phyloP scores from a whole-genome alignment of 2,329 filamentous ascomycete genomes.

The Cladosporium cucumerinum region DNA sequence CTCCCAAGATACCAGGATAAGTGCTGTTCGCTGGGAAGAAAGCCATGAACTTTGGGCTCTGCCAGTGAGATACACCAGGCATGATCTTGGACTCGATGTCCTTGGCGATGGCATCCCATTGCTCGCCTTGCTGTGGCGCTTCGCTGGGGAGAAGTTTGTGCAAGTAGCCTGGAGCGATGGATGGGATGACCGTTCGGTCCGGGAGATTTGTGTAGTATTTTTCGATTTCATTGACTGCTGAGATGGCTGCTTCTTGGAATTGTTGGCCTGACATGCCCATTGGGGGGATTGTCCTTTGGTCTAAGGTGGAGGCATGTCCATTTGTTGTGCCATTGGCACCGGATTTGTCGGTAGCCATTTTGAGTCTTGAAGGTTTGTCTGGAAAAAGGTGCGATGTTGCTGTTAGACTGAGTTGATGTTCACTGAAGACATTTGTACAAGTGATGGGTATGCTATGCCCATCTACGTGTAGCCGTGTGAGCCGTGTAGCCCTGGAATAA shows the following conservation, averaged over 20 bases:
- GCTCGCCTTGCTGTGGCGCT: slow-evolving; percentile 64
- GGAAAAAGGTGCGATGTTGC: neutral
- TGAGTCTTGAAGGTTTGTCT: neutral
- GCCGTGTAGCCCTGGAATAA: neutral
- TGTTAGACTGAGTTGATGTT: neutral
- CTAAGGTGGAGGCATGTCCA: slow-evolving; percentile 3
- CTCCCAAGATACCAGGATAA: slow-evolving; percentile 82
- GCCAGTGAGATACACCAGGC: slow-evolving; percentile 91
- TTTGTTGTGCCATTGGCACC: slow-evolving; percentile 2
- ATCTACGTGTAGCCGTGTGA: neutral
- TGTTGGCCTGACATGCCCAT: slow-evolving; percentile 70
- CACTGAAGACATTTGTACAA: neutral
- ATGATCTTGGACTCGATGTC: slow-evolving; percentile 86
- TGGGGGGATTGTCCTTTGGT: slow-evolving; percentile 27
- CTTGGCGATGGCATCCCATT: slow-evolving; percentile 74
- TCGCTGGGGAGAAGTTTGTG: slow-evolving; percentile 68
- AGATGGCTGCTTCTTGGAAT: slow-evolving; percentile 73
- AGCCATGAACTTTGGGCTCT: slow-evolving; percentile 91
- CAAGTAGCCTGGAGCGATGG: slow-evolving; percentile 81
- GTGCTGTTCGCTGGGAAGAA: slow-evolving; percentile 84
- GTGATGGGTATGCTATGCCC: neutral
- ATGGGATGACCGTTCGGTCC: slow-evolving; percentile 68
- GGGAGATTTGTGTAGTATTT: slow-evolving; percentile 76
- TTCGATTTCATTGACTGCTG: slow-evolving; percentile 80
- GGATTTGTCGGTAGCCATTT: neutral